Percentiles rank a stretch among this genome's conserved stretches.
Conservation (phyloP, 2,329 filamentous ascomycete genomes). For the Cryphonectria japonica region DNA sequence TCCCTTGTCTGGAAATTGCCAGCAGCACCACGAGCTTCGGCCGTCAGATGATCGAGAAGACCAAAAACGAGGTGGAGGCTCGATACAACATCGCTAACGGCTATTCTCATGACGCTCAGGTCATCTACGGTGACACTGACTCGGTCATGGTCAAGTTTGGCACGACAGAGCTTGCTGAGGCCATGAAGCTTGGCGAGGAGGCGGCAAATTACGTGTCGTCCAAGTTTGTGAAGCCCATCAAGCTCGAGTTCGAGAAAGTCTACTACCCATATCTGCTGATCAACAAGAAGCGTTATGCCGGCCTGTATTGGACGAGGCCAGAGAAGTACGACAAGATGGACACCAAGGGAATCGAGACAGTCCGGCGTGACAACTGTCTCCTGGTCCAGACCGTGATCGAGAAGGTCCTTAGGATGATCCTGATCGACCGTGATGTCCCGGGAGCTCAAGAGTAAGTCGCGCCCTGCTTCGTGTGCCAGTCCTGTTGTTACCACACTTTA, state of each 20-base stretch:
- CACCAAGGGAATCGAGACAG: slow-evolving; percentile 98
- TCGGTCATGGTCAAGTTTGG: slow-evolving; percentile 99
- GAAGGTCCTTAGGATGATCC: slow-evolving; percentile 90
- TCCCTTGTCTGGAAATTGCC: slow-evolving; percentile 92
- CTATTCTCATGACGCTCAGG: slow-evolving; percentile 90
- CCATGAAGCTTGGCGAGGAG: slow-evolving; percentile 95
- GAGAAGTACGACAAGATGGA: slow-evolving; percentile 99
- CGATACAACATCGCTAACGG: slow-evolving; percentile 92
- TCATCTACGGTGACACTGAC: slow-evolving; percentile 98
- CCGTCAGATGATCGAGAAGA: slow-evolving; percentile 98
- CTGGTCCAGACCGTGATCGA: slow-evolving; percentile 97
- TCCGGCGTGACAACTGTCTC: slow-evolving; percentile 93
- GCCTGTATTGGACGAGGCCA: slow-evolving; percentile 94
- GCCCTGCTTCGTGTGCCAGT: background rate
- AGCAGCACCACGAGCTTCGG: slow-evolving; percentile 97
- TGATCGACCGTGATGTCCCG: slow-evolving; percentile 89
- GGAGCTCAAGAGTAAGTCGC: slow-evolving; percentile 86
- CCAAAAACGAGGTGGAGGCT: slow-evolving; percentile 91
- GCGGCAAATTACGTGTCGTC: slow-evolving; percentile 85
- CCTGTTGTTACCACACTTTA: background rate
- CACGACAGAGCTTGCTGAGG: slow-evolving; percentile 79
- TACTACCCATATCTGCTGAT: slow-evolving; percentile 98
- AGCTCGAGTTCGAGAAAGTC: slow-evolving; percentile 98
- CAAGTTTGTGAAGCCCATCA: slow-evolving; percentile 96
- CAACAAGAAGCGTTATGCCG: slow-evolving; percentile 99